Evolutionary conservation across 2,329 filamentous ascomycete genomes (phyloP).

Genomic region (Aspergillus floridensis): DNA sequence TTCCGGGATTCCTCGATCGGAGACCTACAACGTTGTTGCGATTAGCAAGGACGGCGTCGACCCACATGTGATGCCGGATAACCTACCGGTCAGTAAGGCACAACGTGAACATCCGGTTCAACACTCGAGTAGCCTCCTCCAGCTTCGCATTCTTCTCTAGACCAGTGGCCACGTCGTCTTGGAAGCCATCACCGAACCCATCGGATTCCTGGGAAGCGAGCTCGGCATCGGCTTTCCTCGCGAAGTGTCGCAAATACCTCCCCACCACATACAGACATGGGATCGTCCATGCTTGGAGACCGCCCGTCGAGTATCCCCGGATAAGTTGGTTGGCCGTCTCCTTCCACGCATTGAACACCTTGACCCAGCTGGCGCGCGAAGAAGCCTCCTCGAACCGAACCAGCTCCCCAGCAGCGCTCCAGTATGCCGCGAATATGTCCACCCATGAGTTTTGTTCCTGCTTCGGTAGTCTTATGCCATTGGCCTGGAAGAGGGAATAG

Average conservation of each 20-base stretch:
- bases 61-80: not conserved
- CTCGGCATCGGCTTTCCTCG: conserved; percentile 83
- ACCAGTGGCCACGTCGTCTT: conserved; percentile 79
- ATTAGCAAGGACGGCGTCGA: not conserved
- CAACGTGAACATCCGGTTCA: conserved; percentile 88
- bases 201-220: conserved; percentile 49
- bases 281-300: conserved; percentile 86
- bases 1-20: conserved; percentile 86
- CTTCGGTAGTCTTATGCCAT: conserved; percentile 55
- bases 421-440: conserved; percentile 79
- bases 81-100: conserved; percentile 84
- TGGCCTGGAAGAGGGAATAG: conserved; percentile 64
- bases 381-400: conserved; percentile 60
- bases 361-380: conserved; percentile 65
- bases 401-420: conserved; percentile 76
- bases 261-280: conserved; percentile 85
- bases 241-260: conserved; percentile 82
- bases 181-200: conserved; percentile 55
- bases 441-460: conserved; percentile 78
- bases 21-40: conserved; percentile 53
- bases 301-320: conserved; percentile 72
- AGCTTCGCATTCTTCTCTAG: conserved; percentile 77
- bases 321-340: conserved; percentile 74
- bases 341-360: conserved; percentile 85
- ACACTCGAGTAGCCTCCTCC: conserved; percentile 83